Percentiles rank a stretch among this genome's conserved stretches.
Evolutionary conservation across 305 asterid genomes (phyloP).

Genomic region (Solanum chacoense): DNA sequence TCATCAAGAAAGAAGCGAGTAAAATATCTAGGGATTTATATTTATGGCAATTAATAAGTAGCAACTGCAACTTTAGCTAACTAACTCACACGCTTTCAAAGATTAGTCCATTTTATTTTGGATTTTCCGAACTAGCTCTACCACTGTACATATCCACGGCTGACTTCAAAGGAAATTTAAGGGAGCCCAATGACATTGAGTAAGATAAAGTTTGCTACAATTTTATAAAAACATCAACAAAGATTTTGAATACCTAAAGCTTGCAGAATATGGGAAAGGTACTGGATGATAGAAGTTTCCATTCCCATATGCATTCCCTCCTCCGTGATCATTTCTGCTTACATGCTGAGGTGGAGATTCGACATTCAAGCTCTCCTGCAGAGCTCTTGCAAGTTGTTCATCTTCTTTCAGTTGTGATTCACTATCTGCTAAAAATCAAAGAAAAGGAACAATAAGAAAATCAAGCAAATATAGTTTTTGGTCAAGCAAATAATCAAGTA

Average conservation of each 20-base stretch:
- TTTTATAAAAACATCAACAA: background rate
- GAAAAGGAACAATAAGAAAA: background rate
- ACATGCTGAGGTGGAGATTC: constrained; percentile 47
- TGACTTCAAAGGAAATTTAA: background rate
- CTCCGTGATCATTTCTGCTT: constrained; percentile 24
- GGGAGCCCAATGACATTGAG: background rate
- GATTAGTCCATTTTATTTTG: background rate
- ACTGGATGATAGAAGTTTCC: constrained; percentile 34
- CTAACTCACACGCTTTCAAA: background rate
- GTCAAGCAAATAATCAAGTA: background rate
- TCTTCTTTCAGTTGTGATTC: constrained; percentile 57
- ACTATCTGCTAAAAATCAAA: constrained; percentile 17
- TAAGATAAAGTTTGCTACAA: background rate
- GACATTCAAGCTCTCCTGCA: constrained; percentile 59
- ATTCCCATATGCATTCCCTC: constrained; percentile 15
- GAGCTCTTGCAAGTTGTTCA: constrained; percentile 72
- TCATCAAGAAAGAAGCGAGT: background rate
- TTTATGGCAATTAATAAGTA: background rate
- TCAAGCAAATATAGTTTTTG: background rate
- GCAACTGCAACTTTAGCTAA: background rate
- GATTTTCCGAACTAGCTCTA: background rate
- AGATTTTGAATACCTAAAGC: constrained; percentile 27
- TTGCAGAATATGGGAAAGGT: constrained; percentile 32
- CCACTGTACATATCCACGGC: background rate
- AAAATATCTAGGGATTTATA: background rate